These are phyloP conservation scores for Pythium grandisporangium DNA, from an alignment of 352 stramenopile species.

Conservation along the genomic window DNA sequence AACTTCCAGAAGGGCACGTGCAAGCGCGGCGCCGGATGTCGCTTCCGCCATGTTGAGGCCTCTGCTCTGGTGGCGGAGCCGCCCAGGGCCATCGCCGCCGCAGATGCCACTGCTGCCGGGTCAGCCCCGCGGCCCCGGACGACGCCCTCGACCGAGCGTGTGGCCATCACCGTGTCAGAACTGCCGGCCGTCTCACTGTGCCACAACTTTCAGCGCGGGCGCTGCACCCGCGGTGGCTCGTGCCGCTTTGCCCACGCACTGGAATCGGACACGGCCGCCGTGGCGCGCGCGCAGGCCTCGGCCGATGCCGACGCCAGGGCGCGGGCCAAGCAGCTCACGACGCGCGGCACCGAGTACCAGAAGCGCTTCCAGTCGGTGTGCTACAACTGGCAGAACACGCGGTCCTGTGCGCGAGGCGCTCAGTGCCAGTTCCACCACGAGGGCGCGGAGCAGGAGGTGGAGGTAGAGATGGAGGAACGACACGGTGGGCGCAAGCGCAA, in stretches of 20 bases:
- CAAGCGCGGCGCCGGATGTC: constrained; percentile 7
- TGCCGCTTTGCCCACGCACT: constrained; percentile 20
- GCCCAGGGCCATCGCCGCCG: too few species aligned
- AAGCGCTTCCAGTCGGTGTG: constrained; percentile 26
- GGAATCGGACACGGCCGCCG: background rate
- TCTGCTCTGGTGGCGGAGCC: background rate
- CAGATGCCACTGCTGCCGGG: too few species aligned
- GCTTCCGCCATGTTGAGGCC: constrained; percentile 2
- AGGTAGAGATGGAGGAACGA: too few species aligned
- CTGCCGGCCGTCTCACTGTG: constrained; percentile 16
- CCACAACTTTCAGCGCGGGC: constrained; percentile 16
- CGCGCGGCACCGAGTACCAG: constrained; percentile 15
- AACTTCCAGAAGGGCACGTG: constrained; percentile 13
- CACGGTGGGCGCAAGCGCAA: too few species aligned
- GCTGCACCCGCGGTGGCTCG: constrained; percentile 13
- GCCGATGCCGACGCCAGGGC: background rate
- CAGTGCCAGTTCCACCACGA: constrained; percentile 20
- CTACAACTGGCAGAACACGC: constrained; percentile 26
- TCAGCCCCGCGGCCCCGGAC: too few species aligned
- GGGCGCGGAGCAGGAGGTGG: constrained; percentile 1
- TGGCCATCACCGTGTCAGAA: background rate
- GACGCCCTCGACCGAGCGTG: background rate
- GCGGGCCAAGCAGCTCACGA: background rate
- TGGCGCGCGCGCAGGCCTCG: background rate
- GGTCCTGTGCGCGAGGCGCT: constrained; percentile 15